Conservation (phyloP, 2,329 filamentous ascomycete species). For the Fusarium succisae region DNA sequence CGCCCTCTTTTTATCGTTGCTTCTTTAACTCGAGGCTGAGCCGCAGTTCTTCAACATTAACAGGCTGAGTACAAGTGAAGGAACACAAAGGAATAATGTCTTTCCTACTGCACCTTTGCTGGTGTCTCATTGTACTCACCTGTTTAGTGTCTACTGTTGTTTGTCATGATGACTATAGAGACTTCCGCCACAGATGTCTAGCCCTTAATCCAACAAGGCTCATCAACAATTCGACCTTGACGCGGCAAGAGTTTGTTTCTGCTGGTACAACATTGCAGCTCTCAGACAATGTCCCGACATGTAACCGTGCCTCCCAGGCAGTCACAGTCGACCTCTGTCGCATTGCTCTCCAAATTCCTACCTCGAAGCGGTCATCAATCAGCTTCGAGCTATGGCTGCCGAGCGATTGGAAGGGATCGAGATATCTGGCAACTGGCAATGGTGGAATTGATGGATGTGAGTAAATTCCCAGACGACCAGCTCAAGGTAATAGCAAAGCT, state of each 20-base stretch:
- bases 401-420: slow-evolving; percentile 52
- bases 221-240: slow-evolving; percentile 16
- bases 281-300: slow-evolving; percentile 4
- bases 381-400: slow-evolving; percentile 57
- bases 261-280: background rate
- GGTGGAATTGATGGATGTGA: slow-evolving; percentile 58
- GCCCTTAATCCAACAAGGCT: background rate
- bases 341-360: slow-evolving; percentile 13
- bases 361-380: slow-evolving; percentile 40
- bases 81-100: background rate
- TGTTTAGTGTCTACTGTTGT: background rate
- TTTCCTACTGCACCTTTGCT: background rate
- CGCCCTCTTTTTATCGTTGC: background rate
- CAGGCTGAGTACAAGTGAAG: too few relatives aligned
- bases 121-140: background rate
- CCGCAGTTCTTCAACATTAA: background rate
- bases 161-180: background rate
- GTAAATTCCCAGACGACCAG: background rate
- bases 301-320: slow-evolving; percentile 13
- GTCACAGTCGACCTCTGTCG: slow-evolving; percentile 11
- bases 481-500: background rate
- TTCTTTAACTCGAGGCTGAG: background rate
- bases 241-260: slow-evolving; percentile 4
- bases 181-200: slow-evolving; percentile 5
- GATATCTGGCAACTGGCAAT: slow-evolving; percentile 59